Evolutionary conservation across 163 green algal genomes (phyloP), one percentile per base, ranked within the genome.

Genomic region (Smithsoniella earleae): DNA sequence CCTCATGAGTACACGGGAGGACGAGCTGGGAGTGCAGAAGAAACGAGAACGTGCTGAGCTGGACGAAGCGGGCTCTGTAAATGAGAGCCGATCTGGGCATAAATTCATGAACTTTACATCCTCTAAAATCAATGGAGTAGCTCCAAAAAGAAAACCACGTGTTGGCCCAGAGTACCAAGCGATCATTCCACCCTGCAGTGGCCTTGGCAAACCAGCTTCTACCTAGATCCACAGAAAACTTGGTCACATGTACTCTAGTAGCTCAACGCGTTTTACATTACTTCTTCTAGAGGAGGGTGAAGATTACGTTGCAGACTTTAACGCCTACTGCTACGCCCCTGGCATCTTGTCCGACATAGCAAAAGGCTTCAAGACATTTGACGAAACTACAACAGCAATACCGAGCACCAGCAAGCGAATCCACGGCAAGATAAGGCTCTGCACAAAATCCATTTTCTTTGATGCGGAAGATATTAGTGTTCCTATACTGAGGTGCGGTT

Each of bases 211-310:
- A 0, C 55, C 45, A 3, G 69, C 62, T 6, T 46, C 69, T 38
- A n/a, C 3, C 36, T n/a, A n/a, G n/a, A n/a, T n/a, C 16, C 16
- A 73, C 34, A 25, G 2, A 65, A 10, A 3, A 36, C 31, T 22
- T 37, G 31, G 40, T 43, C n/a, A 1, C 22, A 85, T 84, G 75
- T 82, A 78, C 73, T 73, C 66, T 6, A 25, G 69, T 2, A 73
- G 76, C 3, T 72, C 77, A 3, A 83, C 85, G 45, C 84, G 90
- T 36, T 97, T 97, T 79, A 87, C 77, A 10, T 80, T 95, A 54
- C 83, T 97, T 66, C 85, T 96, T 46, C 80, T 96, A 31, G 90
- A 97, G 54, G 91, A 97, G 69, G 87, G 89, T 20, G 91, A 96
- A 66, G 82, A 91, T 46, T 96, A 96, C 75, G 84, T 96, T 34